phyloP scores from a whole-genome alignment of 1,284 basidiomycete genomes.

The Melampsora occidentalis region DNA sequence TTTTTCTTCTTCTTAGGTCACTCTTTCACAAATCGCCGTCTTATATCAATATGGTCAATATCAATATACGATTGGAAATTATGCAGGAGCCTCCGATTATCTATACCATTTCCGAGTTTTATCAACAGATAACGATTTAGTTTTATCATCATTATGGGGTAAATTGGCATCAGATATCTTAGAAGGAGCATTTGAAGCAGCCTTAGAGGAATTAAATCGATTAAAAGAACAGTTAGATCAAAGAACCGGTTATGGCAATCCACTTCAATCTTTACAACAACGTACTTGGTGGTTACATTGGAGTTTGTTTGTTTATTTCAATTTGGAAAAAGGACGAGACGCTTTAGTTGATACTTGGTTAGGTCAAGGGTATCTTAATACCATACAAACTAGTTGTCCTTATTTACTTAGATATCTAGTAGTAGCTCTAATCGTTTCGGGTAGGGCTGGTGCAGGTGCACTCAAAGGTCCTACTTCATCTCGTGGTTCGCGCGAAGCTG shows the following conservation, averaged over 20 bases:
- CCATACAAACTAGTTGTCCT: slow-evolving; percentile 91
- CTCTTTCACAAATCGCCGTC: slow-evolving; percentile 87
- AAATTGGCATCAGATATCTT: slow-evolving; percentile 96
- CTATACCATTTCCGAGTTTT: slow-evolving; percentile 98
- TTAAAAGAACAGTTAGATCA: slow-evolving; percentile 88
- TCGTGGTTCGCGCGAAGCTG: slow-evolving; percentile 63
- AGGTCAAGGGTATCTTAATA: slow-evolving; percentile 84
- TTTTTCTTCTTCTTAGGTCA: slow-evolving; percentile 68
- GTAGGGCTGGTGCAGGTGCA: slow-evolving; percentile 30
- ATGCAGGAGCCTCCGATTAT: slow-evolving; percentile 92
- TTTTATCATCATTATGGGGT: slow-evolving; percentile 94
- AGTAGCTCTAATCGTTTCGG: slow-evolving; percentile 81
- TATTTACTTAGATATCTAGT: slow-evolving; percentile 95
- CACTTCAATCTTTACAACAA: slow-evolving; percentile 79
- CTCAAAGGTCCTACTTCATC: slow-evolving; percentile 37
- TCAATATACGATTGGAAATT: slow-evolving; percentile 95
- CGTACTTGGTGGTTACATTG: slow-evolving; percentile 96
- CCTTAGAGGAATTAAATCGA: slow-evolving; percentile 87
- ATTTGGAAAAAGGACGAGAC: slow-evolving; percentile 87
- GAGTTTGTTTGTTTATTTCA: slow-evolving; percentile 98
- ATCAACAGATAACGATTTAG: slow-evolving; percentile 85
- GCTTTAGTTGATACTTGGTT: slow-evolving; percentile 95
- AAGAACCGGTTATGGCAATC: slow-evolving; percentile 56
- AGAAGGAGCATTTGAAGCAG: slow-evolving; percentile 88
- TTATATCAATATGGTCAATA: slow-evolving; percentile 98